Conservation (phyloP, 768 basidiomycete species). For the Phanerochaete carnosa region DNA sequence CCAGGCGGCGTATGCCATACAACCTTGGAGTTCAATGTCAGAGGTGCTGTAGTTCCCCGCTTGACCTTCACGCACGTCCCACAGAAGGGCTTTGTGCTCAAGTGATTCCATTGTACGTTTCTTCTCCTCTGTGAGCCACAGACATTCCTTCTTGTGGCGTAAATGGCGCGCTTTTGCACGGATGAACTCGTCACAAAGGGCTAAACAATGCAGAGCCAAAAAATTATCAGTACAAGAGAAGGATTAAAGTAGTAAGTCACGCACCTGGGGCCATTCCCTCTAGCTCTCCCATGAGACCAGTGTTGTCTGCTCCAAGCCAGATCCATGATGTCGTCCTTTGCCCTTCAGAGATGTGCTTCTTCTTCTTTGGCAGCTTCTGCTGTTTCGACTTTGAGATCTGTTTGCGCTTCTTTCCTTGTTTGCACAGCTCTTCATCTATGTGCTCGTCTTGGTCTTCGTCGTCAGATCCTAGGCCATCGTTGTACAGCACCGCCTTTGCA, state of each 20-base stretch:
- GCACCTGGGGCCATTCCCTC: not conserved
- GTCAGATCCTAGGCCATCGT: too few relatives aligned
- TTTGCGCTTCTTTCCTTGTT: too few relatives aligned
- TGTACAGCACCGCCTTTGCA: not conserved
- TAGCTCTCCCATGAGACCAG: not conserved
- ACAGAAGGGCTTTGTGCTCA: not conserved
- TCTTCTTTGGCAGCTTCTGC: too few relatives aligned
- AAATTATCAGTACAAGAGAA: not conserved
- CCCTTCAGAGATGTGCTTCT: conserved; percentile 3
- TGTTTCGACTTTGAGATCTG: too few relatives aligned
- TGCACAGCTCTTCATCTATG: too few relatives aligned
- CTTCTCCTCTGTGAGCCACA: not conserved
- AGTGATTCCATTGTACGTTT: not conserved
- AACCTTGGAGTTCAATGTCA: not conserved
- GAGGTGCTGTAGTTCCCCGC: not conserved
- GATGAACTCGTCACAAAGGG: not conserved
- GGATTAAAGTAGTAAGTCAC: not conserved
- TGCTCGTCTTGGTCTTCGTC: too few relatives aligned
- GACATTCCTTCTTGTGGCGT: not conserved
- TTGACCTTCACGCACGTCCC: not conserved
- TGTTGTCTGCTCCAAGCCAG: conserved; percentile 7
- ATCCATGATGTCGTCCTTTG: conserved; percentile 14
- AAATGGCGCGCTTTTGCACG: not conserved
- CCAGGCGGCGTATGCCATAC: not conserved
- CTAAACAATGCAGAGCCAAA: not conserved